Conservation (phyloP, 2,329 filamentous ascomycete genomes). For the Colletotrichum falcatum region DNA sequence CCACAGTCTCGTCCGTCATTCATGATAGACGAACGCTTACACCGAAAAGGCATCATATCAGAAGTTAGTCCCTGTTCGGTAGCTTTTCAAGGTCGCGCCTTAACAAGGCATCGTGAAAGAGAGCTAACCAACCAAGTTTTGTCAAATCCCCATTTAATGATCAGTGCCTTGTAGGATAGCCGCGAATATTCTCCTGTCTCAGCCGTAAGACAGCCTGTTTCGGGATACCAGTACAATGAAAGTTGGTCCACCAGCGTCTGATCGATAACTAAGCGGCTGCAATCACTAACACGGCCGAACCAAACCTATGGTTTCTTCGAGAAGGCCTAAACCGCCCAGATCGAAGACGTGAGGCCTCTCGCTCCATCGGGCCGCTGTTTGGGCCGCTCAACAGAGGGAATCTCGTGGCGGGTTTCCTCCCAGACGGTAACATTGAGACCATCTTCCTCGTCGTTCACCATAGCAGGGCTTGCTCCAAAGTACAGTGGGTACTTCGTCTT, state of each 20-base stretch:
- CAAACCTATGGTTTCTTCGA: neutral
- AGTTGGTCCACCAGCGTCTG: neutral
- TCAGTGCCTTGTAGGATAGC: neutral
- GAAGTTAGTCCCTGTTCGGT: neutral
- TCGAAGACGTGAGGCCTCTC: conserved; percentile 20
- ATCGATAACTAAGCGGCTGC: neutral
- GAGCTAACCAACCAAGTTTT: neutral
- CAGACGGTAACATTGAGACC: conserved; percentile 9
- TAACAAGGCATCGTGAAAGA: neutral
- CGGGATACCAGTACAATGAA: neutral
- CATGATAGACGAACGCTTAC: neutral
- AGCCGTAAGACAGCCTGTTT: neutral
- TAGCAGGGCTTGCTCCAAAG: conserved; percentile 31
- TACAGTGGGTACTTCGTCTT: conserved; percentile 15
- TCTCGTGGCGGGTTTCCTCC: neutral
- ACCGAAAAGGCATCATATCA: neutral
- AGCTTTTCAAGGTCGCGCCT: neutral
- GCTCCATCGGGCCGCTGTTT: neutral
- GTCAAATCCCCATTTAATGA: neutral
- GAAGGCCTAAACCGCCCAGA: conserved; percentile 9
- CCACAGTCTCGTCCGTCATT: neutral
- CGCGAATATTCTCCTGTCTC: neutral
- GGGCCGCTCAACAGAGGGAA: neutral
- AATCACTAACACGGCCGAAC: neutral
- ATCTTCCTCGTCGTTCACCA: neutral